A percentile compares a stretch with the other conserved stretches of the same genome.
phyloP scores from a whole-genome alignment of 2,329 filamentous ascomycete genomes.

The Domatiomyces globalis region DNA sequence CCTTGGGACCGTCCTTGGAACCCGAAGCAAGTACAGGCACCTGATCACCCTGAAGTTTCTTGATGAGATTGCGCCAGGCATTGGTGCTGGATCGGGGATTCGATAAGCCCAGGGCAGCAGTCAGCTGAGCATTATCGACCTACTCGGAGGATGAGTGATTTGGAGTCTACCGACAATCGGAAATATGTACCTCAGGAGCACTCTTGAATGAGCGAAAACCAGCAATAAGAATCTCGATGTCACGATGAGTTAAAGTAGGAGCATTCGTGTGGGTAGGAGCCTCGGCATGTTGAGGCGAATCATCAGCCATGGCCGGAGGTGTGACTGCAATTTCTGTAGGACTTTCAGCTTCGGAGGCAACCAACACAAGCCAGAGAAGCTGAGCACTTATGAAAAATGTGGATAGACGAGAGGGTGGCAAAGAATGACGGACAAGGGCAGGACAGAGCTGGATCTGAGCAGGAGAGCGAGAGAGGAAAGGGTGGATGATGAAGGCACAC shows the following conservation, averaged over 20 bases:
- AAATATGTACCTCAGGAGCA: slow-evolving; percentile 3
- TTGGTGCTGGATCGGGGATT: slow-evolving; percentile 24
- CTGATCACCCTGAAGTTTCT: slow-evolving; percentile 22
- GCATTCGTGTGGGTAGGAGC: not conserved
- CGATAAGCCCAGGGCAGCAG: slow-evolving; percentile 24
- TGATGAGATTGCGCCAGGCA: slow-evolving; percentile 25
- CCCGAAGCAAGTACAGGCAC: not conserved
- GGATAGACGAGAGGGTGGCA: not conserved
- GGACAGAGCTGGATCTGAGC: not conserved
- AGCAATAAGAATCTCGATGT: slow-evolving; percentile 17
- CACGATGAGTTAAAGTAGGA: slow-evolving; percentile 13
- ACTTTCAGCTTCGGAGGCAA: not conserved
- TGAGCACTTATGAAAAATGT: not conserved
- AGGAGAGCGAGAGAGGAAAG: not conserved
- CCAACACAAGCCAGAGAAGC: not conserved
- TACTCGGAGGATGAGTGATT: slow-evolving; percentile 4
- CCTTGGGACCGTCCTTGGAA: slow-evolving; percentile 1
- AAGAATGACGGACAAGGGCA: not conserved
- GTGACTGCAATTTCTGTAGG: not conserved
- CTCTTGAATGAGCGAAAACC: slow-evolving; percentile 8
- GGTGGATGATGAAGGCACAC: not conserved
- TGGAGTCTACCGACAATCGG: slow-evolving; percentile 5
- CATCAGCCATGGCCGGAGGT: not conserved
- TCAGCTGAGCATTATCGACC: slow-evolving; percentile 26
- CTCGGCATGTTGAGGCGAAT: not conserved